phyloP scores from a whole-genome alignment of 192 early-diverging fungal species.

The Entomortierella parvispora region DNA sequence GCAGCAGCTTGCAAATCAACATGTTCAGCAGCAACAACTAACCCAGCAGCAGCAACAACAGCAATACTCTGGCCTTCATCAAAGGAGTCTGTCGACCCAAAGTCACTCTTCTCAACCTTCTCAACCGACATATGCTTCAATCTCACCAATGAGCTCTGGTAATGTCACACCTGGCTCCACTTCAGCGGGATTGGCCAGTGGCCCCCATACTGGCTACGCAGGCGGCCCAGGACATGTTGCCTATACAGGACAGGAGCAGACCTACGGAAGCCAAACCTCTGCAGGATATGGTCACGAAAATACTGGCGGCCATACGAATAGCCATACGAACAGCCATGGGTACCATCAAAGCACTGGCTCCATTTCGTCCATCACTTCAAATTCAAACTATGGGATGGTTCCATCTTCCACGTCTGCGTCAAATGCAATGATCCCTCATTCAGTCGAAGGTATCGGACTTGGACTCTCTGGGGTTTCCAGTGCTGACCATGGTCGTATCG shows the following conservation, averaged over 20 bases:
- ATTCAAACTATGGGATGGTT: constrained; percentile 17
- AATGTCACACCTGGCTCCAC: constrained; percentile 3
- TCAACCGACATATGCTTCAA: neutral
- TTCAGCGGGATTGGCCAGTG: constrained; percentile 12
- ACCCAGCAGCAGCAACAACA: neutral
- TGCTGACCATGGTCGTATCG: constrained; percentile 14
- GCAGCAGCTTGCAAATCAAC: too few relatives aligned
- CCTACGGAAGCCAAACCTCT: constrained; percentile 9
- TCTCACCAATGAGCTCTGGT: neutral
- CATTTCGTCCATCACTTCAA: neutral
- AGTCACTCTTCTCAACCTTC: neutral
- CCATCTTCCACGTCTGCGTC: constrained; percentile 3
- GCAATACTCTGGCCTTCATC: constrained; percentile 4
- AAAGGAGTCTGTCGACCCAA: constrained; percentile 14
- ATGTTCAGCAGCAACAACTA: too few relatives aligned
- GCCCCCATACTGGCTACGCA: constrained; percentile 12
- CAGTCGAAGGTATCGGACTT: constrained; percentile 23
- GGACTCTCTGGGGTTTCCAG: constrained; percentile 24
- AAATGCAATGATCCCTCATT: constrained; percentile 3
- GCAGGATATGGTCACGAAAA: constrained; percentile 3
- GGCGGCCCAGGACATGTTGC: too few relatives aligned
- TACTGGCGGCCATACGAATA: constrained; percentile 17
- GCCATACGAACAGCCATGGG: too few relatives aligned
- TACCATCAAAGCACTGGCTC: too few relatives aligned
- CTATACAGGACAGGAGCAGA: constrained; percentile 19